Conservation (phyloP, 805 yeast species). For the Candida golubevii region DNA sequence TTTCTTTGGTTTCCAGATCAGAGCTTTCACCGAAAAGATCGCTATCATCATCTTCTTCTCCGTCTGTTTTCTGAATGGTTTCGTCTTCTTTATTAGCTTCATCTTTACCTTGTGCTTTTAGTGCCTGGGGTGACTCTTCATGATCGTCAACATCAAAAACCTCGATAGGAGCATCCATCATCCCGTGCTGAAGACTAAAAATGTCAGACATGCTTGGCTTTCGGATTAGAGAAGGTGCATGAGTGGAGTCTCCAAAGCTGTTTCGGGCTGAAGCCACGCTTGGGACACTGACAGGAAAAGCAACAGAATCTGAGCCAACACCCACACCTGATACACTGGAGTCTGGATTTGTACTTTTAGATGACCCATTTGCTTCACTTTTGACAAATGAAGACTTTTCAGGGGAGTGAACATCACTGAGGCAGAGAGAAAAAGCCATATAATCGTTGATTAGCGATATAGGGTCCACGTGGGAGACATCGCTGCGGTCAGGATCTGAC, state of each 20-base stretch:
- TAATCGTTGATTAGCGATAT: conserved; percentile 32
- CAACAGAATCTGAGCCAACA: neutral
- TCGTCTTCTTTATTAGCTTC: too few species aligned
- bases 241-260: too few species aligned
- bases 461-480: neutral
- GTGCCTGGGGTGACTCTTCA: too few species aligned
- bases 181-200: conserved; percentile 5
- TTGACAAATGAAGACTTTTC: neutral
- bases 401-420: conserved; percentile 15
- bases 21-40: conserved; percentile 17
- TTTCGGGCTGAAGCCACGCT: neutral
- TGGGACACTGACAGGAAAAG: neutral
- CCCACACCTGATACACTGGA: neutral
- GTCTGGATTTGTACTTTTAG: neutral
- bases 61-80: too few species aligned
- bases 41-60: conserved; percentile 6
- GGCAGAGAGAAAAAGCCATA: conserved; percentile 14
- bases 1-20: conserved; percentile 8
- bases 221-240: too few species aligned
- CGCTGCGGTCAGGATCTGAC: neutral
- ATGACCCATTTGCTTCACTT: neutral
- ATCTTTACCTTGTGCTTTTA: too few species aligned
- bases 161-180: neutral
- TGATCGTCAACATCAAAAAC: neutral
- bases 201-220: conserved; percentile 1